These are phyloP conservation scores for Hypholoma fasciculare DNA, from an alignment of 768 basidiomycete species.

Conservation along the genomic window DNA sequence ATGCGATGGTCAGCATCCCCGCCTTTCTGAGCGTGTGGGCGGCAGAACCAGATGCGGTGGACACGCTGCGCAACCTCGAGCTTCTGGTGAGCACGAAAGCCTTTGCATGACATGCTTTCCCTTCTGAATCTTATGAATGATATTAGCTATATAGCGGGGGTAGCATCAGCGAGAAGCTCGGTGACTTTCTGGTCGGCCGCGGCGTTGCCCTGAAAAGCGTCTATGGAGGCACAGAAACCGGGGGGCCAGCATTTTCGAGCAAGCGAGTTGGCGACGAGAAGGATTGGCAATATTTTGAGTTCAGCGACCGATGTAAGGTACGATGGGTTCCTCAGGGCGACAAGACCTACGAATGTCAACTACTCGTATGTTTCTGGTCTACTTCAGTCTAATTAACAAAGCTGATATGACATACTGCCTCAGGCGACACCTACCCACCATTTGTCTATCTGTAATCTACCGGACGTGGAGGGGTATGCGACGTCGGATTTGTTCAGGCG, in stretches of 20 bases:
- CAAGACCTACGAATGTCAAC: slow-evolving; percentile 35
- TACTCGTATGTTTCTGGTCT: slow-evolving; percentile 24
- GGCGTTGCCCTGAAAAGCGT: slow-evolving; percentile 26
- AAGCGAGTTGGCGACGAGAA: slow-evolving; percentile 15
- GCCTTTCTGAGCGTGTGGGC: slow-evolving; percentile 25
- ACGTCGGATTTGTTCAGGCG: slow-evolving; percentile 32
- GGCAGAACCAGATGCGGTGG: too few relatives aligned
- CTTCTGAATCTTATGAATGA: too few relatives aligned
- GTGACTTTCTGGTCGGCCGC: slow-evolving; percentile 23
- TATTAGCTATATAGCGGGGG: slow-evolving; percentile 21
- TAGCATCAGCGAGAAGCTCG: slow-evolving; percentile 29
- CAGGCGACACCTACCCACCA: slow-evolving; percentile 28
- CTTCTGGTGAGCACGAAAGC: too few relatives aligned
- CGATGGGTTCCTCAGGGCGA: slow-evolving; percentile 36
- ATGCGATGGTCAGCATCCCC: slow-evolving; percentile 33
- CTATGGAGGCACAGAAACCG: slow-evolving; percentile 33
- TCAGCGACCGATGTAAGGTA: slow-evolving; percentile 21
- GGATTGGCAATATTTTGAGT: slow-evolving; percentile 34
- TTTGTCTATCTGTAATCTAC: slow-evolving; percentile 31
- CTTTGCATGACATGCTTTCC: too few relatives aligned
- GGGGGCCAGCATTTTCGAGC: slow-evolving; percentile 15
- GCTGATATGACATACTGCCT: too few relatives aligned
- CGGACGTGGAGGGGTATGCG: slow-evolving; percentile 34
- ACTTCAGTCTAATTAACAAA: neutral
- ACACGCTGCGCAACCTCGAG: too few relatives aligned